Conservation (phyloP, 108 stramenopile genomes). For the Licmophora abbreviata region DNA sequence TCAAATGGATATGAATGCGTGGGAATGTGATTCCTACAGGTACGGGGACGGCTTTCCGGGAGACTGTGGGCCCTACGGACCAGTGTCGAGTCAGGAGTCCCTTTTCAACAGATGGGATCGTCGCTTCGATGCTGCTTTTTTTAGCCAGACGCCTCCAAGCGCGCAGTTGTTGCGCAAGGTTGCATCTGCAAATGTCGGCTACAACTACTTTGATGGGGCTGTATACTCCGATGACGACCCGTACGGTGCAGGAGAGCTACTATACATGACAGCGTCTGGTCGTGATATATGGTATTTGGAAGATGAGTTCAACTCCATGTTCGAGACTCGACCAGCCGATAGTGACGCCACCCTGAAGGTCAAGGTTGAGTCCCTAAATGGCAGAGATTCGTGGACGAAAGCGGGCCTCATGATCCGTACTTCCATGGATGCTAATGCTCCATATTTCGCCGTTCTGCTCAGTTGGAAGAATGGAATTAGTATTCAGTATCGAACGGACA, state of each 20-base stretch:
- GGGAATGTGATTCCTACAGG: conserved; percentile 20
- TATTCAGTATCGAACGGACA: background rate
- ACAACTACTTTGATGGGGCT: too few species aligned
- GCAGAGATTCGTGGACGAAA: background rate
- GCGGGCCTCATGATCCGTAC: conserved; percentile 7
- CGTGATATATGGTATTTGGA: background rate
- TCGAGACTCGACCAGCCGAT: background rate
- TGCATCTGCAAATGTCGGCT: too few species aligned
- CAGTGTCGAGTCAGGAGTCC: background rate
- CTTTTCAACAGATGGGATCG: too few species aligned
- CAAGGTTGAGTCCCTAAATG: background rate
- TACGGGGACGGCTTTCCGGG: conserved; percentile 19
- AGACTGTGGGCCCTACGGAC: conserved; percentile 5
- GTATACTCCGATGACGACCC: too few species aligned
- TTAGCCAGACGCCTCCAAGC: too few species aligned
- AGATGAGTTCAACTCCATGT: background rate
- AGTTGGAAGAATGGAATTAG: background rate
- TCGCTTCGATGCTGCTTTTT: too few species aligned
- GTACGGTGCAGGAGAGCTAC: too few species aligned
- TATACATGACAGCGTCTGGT: background rate
- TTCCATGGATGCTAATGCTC: background rate
- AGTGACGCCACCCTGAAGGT: background rate
- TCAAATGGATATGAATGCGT: conserved; percentile 13
- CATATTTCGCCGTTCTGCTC: conserved; percentile 1
- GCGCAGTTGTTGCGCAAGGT: too few species aligned